Base-by-base conservation (phyloP, 2,329 filamentous ascomycete genomes). In the Hymenoscyphus repandus region DNA sequence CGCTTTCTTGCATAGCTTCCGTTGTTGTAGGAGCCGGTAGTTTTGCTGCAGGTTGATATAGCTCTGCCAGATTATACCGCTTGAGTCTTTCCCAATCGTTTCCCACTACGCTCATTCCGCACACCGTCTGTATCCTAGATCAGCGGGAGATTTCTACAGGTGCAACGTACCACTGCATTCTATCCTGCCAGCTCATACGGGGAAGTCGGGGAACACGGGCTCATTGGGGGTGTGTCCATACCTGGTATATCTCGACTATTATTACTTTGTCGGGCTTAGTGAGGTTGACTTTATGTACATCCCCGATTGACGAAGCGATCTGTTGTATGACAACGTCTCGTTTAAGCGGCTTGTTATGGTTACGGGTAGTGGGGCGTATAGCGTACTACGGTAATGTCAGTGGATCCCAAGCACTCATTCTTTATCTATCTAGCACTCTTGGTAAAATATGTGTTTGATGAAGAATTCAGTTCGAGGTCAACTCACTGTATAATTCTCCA, bases 211-310 rank as follows among this genome's bases (percentile, higher is more conserved):
- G 38, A 20, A 32, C 17, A 34, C 20, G 20, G 30, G 20, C 18
- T 37, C 3, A 17, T 45, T 17, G 27, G 20, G 18, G 34, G 42
- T 3, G 11, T 12, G 13, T 15, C 30, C 74, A 58, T 76, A 88
- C 88, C 78, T 90, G 83, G 67, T 86, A 92, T 50, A 93, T 78
- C 62, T 93, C 88, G 50, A 93, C 81, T 54, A 92, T 70, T 59
- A 93, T 85, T 31, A 91, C 80, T 64, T 88, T 81, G 69, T 92
- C 87, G 32, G 88, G 87, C n/a, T 76, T 78, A 43, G 76, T 79
- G n/a, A 95, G 77, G 61, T 91, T 82, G 52, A 93, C 89, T 62
- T 83, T 86, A 69, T 93, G 88, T 36, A 83, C 70, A 36, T 74
- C 71, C 4, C 87, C 58, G 34, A 66, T 63, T 12, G 51, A 57